A percentile compares a stretch with the other conserved stretches of the same genome.
phyloP scores from a whole-genome alignment of 2,329 filamentous ascomycete genomes.

The Aspergillus piperis region DNA sequence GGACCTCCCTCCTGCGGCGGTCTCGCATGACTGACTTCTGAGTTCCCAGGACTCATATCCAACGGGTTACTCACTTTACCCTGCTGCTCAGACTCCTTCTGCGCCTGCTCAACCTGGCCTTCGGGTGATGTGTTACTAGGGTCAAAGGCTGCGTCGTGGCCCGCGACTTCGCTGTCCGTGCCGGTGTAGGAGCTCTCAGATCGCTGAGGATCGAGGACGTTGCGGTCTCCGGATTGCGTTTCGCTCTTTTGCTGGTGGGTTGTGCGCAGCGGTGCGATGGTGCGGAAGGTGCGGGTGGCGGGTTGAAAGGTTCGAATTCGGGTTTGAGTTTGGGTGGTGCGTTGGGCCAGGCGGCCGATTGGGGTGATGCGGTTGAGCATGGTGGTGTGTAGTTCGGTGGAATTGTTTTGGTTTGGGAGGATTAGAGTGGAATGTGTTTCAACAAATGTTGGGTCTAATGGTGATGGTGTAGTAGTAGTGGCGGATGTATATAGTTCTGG shows the following conservation, averaged over 20 bases:
- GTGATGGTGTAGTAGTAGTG: too few relatives aligned
- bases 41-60: constrained; percentile 63
- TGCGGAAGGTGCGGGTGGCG: constrained; percentile 1
- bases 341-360: constrained; percentile 10
- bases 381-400: constrained; percentile 7
- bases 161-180: constrained; percentile 61
- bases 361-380: constrained; percentile 13
- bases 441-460: too few relatives aligned
- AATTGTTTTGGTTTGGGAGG: background rate
- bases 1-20: constrained; percentile 47
- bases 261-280: constrained; percentile 3
- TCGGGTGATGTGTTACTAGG: constrained; percentile 68
- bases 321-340: background rate
- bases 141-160: constrained; percentile 68
- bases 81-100: constrained; percentile 42
- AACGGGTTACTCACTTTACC: constrained; percentile 53
- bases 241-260: constrained; percentile 10
- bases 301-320: background rate
- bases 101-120: constrained; percentile 43
- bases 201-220: constrained; percentile 64
- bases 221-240: constrained; percentile 48
- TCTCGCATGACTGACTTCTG: constrained; percentile 56
- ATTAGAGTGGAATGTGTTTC: too few relatives aligned
- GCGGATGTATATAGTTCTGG: background rate
- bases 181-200: constrained; percentile 70